Conservation (phyloP, 768 basidiomycete species). For the Suillus plorans region DNA sequence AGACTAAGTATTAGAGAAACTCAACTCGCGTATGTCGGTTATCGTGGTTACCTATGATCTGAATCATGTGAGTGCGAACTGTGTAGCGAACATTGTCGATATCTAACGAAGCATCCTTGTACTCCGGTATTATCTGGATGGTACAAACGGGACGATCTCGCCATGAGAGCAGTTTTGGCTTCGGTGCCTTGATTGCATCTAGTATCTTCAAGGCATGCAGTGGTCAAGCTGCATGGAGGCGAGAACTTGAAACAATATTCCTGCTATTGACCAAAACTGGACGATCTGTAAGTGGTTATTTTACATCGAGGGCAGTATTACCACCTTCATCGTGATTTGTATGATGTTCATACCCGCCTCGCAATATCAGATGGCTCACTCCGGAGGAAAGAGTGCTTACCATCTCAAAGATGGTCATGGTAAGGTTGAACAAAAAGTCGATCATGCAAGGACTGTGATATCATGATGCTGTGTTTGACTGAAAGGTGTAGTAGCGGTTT, state of each 20-base stretch:
- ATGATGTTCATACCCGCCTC: background rate
- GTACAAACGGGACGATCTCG: conserved; percentile 41
- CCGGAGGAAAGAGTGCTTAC: conserved; percentile 39
- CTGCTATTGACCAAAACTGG: background rate
- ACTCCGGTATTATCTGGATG: conserved; percentile 30
- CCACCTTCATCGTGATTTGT: background rate
- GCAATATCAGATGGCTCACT: background rate
- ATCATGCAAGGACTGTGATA: conserved; percentile 40
- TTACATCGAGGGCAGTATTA: background rate
- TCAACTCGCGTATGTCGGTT: conserved; percentile 3
- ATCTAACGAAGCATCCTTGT: conserved; percentile 22
- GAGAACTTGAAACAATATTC: conserved; percentile 14
- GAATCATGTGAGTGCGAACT: conserved; percentile 5
- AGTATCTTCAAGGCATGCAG: background rate
- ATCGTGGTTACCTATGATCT: conserved; percentile 10
- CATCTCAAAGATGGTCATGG: conserved; percentile 44
- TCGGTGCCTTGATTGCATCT: conserved; percentile 33
- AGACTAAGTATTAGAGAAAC: conserved; percentile 3
- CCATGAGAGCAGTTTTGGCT: conserved; percentile 44
- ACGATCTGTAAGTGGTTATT: conserved; percentile 16
- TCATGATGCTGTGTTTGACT: conserved; percentile 56
- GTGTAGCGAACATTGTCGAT: background rate
- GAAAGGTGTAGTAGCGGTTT: conserved; percentile 82
- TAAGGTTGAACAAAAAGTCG: conserved; percentile 21
- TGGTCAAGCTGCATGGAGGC: conserved; percentile 41